Percentiles rank a stretch among this genome's conserved stretches.
Conservation (phyloP, 306 rosid genomes). For the Quercus wislizeni region DNA sequence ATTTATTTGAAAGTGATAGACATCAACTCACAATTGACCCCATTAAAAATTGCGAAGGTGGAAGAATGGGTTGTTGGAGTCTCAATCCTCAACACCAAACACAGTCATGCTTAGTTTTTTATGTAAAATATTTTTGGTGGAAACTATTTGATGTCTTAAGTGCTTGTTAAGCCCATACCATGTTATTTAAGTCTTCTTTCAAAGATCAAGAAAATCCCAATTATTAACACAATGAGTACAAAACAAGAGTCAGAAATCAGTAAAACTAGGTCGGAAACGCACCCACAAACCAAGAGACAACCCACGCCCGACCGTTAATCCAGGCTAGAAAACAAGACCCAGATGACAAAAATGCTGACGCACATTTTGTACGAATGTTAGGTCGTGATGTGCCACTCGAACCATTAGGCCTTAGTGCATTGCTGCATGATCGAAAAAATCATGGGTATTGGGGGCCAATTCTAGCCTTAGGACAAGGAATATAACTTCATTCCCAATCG, state of each 20-base stretch:
- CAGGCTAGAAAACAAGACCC: not conserved
- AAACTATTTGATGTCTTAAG: not conserved
- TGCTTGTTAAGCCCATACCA: constrained; percentile 21
- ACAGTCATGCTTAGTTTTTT: not conserved
- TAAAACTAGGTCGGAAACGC: constrained; percentile 11
- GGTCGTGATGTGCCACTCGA: not conserved
- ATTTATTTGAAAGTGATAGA: no score
- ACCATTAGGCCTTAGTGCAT: not conserved
- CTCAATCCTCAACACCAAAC: not conserved
- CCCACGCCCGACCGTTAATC: constrained; percentile 5
- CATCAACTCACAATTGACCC: no score
- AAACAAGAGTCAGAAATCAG: constrained; percentile 25
- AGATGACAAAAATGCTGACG: not conserved
- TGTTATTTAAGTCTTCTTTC: constrained; percentile 9
- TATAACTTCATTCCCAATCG: not conserved
- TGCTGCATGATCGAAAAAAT: not conserved
- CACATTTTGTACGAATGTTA: not conserved
- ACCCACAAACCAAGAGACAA: constrained; percentile 10
- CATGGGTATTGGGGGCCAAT: not conserved
- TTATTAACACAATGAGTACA: constrained; percentile 28
- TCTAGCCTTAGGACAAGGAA: not conserved
- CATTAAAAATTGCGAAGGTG: no score
- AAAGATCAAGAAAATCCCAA: constrained; percentile 11
- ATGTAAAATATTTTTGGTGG: not conserved
- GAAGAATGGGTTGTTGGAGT: no score